A percentile compares a stretch with the other conserved stretches of the same genome.
Conservation (phyloP, 208 protist species). For the Trypanosomatidae sp. region DNA sequence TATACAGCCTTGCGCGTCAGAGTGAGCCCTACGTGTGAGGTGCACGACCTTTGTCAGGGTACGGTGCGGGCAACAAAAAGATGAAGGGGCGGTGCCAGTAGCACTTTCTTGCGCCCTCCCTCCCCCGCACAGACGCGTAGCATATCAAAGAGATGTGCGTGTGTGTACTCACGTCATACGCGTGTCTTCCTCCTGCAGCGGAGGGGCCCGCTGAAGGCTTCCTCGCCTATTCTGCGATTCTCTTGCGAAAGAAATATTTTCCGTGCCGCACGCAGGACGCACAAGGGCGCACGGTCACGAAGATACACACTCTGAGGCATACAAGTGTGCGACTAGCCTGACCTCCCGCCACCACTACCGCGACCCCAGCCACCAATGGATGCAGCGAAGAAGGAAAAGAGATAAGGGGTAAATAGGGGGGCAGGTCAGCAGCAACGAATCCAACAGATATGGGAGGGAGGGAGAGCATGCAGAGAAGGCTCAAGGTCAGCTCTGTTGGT, state of each 20-base stretch:
- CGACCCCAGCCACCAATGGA: not conserved
- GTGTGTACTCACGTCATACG: not conserved
- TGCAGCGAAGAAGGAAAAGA: not conserved
- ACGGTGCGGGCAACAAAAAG: not conserved
- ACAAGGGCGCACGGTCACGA: not conserved
- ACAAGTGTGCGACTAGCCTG: not conserved
- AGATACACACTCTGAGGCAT: not conserved
- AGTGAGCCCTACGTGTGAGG: no score
- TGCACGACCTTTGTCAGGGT: not conserved
- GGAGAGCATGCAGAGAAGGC: not conserved
- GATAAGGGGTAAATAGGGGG: not conserved
- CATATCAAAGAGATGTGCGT: not conserved
- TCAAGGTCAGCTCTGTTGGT: not conserved
- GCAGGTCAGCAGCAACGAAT: not conserved
- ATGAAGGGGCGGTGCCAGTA: not conserved
- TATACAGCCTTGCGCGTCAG: no score
- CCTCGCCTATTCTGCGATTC: not conserved
- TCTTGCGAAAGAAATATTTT: not conserved
- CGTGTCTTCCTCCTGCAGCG: not conserved
- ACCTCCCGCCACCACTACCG: not conserved
- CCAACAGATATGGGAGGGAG: not conserved
- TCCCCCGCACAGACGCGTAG: not conserved
- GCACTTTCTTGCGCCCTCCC: not conserved
- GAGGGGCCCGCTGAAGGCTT: not conserved
- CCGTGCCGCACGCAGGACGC: not conserved